Conservation (phyloP, 805 yeast species). For the Metschnikowia hibisci region DNA sequence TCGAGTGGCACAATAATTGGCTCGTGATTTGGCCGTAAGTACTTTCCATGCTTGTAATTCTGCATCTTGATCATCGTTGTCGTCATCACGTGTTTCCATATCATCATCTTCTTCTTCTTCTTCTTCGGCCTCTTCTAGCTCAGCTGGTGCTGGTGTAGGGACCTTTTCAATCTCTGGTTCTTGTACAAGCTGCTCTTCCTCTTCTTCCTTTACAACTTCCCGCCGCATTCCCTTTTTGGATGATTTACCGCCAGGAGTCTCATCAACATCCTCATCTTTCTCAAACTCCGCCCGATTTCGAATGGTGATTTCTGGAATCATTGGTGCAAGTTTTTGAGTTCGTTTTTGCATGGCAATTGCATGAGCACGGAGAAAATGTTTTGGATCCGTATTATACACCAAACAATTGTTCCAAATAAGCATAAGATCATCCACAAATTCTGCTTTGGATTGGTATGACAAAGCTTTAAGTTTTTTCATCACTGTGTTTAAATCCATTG, state of each 20-base stretch:
- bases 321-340: conserved; percentile 66
- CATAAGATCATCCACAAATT: conserved; percentile 93
- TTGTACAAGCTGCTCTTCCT: background rate
- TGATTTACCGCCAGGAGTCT: conserved; percentile 31
- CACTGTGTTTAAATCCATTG: conserved; percentile 96
- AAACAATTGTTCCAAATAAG: conserved; percentile 94
- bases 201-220: conserved; percentile 32
- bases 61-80: conserved; percentile 62
- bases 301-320: conserved; percentile 85
- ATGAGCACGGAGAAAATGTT: conserved; percentile 83
- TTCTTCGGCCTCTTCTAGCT: conserved; percentile 43
- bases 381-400: conserved; percentile 90
- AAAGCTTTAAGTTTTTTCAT: conserved; percentile 80
- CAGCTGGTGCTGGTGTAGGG: conserved; percentile 26
- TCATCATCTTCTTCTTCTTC: conserved; percentile 26
- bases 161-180: conserved; percentile 2
- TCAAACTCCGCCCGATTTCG: conserved; percentile 72
- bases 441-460: conserved; percentile 79
- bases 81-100: conserved; percentile 23
- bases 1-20: conserved; percentile 68
- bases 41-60: conserved; percentile 82
- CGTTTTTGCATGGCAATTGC: conserved; percentile 96
- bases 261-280: conserved; percentile 48
- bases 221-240: conserved; percentile 41
- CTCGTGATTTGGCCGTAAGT: conserved; percentile 74